Conservation (phyloP, 2,329 filamentous ascomycete species). For the Neobulgaria alba region DNA sequence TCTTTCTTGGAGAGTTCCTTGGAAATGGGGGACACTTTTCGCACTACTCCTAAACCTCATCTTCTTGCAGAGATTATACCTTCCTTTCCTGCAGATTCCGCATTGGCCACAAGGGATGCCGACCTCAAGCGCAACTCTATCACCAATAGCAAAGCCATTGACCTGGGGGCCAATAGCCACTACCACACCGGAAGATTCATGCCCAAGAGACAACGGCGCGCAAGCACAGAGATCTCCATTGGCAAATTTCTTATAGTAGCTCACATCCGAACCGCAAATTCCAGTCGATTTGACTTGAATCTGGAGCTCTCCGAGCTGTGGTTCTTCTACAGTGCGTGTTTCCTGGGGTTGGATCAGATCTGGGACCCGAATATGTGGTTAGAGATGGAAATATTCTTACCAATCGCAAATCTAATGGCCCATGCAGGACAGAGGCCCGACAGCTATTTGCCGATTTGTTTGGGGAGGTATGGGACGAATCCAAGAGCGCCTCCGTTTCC, state of each 20-base stretch:
- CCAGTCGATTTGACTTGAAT: constrained; percentile 57
- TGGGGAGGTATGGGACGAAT: neutral
- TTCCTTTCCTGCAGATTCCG: constrained; percentile 81
- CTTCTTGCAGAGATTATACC: constrained; percentile 57
- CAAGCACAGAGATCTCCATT: constrained; percentile 62
- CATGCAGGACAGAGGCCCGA: constrained; percentile 46
- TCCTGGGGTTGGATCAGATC: constrained; percentile 34
- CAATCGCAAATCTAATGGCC: constrained; percentile 47
- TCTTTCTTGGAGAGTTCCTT: constrained; percentile 52
- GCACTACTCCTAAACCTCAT: constrained; percentile 55
- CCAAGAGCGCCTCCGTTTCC: neutral
- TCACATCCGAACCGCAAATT: constrained; percentile 62
- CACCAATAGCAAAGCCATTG: constrained; percentile 43
- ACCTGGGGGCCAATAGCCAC: constrained; percentile 46
- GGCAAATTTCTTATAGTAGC: constrained; percentile 65
- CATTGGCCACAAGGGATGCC: constrained; percentile 87
- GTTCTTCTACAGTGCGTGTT: constrained; percentile 35
- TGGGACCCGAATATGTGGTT: neutral
- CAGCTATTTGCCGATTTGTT: neutral
- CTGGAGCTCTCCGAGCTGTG: constrained; percentile 47
- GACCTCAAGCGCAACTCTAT: constrained; percentile 68
- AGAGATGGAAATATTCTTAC: constrained; percentile 31
- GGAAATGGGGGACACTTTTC: constrained; percentile 54
- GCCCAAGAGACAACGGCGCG: constrained; percentile 55
- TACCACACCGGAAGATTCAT: constrained; percentile 52